These are phyloP conservation scores for Syncephalis fuscata DNA, from an alignment of 371 early-diverging fungal genomes.

Conservation along the genomic window DNA sequence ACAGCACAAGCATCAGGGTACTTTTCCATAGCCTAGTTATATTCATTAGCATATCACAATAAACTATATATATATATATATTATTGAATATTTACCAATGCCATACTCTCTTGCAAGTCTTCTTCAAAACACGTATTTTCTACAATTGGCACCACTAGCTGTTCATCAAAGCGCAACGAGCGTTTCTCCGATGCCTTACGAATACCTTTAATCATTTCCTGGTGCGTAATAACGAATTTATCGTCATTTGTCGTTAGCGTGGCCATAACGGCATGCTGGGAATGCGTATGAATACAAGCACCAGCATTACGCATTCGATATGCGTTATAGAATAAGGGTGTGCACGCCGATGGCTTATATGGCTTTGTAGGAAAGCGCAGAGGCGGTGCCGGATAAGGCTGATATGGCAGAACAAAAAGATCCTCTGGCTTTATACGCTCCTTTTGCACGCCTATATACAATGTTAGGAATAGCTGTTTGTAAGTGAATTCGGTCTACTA, in stretches of 20 bases:
- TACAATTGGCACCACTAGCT: conserved; percentile 83
- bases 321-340: conserved; percentile 88
- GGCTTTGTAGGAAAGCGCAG: conserved; percentile 49
- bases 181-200: conserved; percentile 47
- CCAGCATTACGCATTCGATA: conserved; percentile 79
- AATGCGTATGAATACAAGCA: conserved; percentile 94
- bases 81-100: conserved; percentile 25
- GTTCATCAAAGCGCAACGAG: conserved; percentile 60
- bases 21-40: conserved; percentile 54
- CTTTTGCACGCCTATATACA: conserved; percentile 77
- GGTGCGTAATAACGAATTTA: conserved; percentile 76
- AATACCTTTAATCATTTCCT: conserved; percentile 98
- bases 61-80: background rate
- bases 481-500: too few species aligned
- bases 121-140: conserved; percentile 94
- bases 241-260: conserved; percentile 60
- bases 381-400: conserved; percentile 15
- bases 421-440: conserved; percentile 76
- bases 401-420: conserved; percentile 63
- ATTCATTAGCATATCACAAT: background rate
- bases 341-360: conserved; percentile 74
- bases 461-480: background rate
- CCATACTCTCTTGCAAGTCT: conserved; percentile 81
- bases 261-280: conserved; percentile 86
- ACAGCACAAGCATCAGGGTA: conserved; percentile 93